Base-by-base conservation (phyloP, 495 filamentous ascomycete species). In the Parathielavia hyrcaniae region DNA sequence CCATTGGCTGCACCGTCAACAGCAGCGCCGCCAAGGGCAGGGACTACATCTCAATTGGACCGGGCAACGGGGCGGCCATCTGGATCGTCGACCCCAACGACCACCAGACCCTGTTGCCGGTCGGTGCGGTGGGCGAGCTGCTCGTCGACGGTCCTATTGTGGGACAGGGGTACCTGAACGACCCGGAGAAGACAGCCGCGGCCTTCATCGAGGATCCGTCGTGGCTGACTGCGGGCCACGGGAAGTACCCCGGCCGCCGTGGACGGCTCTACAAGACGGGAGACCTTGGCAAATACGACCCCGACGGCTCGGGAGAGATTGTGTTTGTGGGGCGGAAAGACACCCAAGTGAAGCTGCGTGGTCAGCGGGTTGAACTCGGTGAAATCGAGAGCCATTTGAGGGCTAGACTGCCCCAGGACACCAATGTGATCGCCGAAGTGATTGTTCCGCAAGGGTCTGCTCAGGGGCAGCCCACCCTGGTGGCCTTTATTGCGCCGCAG, bases 81-180 rank as follows among this genome's bases (percentile, higher is more conserved):
- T 73, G 69, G 67, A 46, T 73, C 12, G 65, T 61, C 5, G 53
- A 73, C 44, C 69, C 72, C 2, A 64, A 65, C 47, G 55, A 68
- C 40, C 59, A 67, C 32, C 36, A 73, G 16, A 55, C 30, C 4
- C 56, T 78, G 6, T 59, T 73, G 26, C 74, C 77, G 1, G 65
- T 74, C 23, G 79, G 78, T 10, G 64, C 66, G 1, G 66, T 75
- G 14, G 79, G 78, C 5, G 80, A 82, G 61, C 59, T 81, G 20
- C 64, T 72, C 9, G 64, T 82, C 12, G 69, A 68, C 32, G 80
- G 80, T 0, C 75, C 75, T 9, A 63, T 72, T 26, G 58, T 81
- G 9, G 77, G 79, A 1, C 64, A 80, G 23, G 79, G 77, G 57
- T 85, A 84, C 40, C 64, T 83, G 11, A 75, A 78, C 35, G 77